Base-by-base conservation (phyloP, 305 asterid species). In the Fraxinus velutina region DNA sequence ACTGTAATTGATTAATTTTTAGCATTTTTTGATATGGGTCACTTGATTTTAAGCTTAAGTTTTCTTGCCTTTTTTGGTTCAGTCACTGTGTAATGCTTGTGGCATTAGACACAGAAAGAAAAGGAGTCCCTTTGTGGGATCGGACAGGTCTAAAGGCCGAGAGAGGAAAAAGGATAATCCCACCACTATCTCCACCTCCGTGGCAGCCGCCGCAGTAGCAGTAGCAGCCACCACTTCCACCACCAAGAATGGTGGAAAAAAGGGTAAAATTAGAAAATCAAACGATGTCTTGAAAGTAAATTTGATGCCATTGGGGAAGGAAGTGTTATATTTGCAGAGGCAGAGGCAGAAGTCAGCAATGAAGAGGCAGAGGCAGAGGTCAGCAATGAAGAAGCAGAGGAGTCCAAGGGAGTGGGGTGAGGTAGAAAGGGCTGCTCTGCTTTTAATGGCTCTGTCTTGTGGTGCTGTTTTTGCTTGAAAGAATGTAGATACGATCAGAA, bases 41-140 rank as follows among this genome's bases (percentile, higher is more conserved):
- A 50, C 60, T 64, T 81, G 50, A 22, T 81, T 74, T 78, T 81
- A 78, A 30, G 22, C 42, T 81, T 75, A 4, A 22, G 24, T 22
- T 22, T n/a, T 50, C 2, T 42, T 68, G 10, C 17, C n/a, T 73
- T 55, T 12, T 76, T 66, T 0, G 9, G 52, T 66, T 4, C 88
- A 90, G 90, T 84, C 93, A 5, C 82, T 91, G 39, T 92, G 93
- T 74, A 91, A 91, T 83, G 94, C 97, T 44, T 91, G 95, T 77
- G 95, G 94, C 84, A 90, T 92, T 73, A 85, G 87, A 78, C 78
- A 85, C 33, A 83, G 95, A 30, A 92, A 92, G 92, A 91, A 85
- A 82, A 86, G 87, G 30, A 37, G 30, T 6, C 76, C 21, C 24
- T 36, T 52, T 2, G 66, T 32, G 52, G 84, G 62, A 13, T 77